Percentiles rank a stretch among this genome's conserved stretches.
These are phyloP conservation scores for Fusarium circinatum DNA, from an alignment of 2,329 filamentous ascomycete species.

Conservation along the genomic window DNA sequence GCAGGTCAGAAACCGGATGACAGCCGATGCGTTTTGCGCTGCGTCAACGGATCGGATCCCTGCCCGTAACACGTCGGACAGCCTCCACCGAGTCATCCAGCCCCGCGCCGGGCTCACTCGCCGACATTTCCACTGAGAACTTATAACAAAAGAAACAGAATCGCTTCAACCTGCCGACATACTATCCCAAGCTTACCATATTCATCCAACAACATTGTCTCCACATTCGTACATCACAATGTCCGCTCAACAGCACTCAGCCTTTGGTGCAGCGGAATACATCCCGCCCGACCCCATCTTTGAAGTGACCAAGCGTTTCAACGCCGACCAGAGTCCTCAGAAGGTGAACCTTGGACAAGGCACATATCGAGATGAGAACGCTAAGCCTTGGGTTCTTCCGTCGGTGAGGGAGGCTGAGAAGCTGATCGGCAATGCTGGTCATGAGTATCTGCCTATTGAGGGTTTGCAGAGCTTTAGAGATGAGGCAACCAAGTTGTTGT, in stretches of 20 bases:
- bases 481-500: slow-evolving; percentile 46
- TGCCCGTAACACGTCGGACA: background rate
- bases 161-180: background rate
- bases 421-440: slow-evolving; percentile 35
- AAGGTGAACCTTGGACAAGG: slow-evolving; percentile 55
- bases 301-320: slow-evolving; percentile 48
- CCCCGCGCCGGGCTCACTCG: background rate
- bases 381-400: slow-evolving; percentile 52
- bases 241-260: background rate
- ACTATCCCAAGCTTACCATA: background rate
- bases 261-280: slow-evolving; percentile 39
- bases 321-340: slow-evolving; percentile 43
- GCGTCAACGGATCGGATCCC: background rate
- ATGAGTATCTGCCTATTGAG: slow-evolving; percentile 53
- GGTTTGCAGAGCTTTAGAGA: slow-evolving; percentile 48
- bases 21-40: background rate
- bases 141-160: background rate
- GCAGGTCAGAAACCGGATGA: background rate
- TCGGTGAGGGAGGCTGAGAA: slow-evolving; percentile 45
- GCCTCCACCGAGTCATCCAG: background rate
- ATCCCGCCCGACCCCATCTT: slow-evolving; percentile 49
- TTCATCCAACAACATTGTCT: background rate
- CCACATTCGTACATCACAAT: background rate
- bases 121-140: background rate
- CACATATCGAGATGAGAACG: slow-evolving; percentile 52